Base-by-base conservation (phyloP, 305 asterid genomes). In the Fraxinus sp. region DNA sequence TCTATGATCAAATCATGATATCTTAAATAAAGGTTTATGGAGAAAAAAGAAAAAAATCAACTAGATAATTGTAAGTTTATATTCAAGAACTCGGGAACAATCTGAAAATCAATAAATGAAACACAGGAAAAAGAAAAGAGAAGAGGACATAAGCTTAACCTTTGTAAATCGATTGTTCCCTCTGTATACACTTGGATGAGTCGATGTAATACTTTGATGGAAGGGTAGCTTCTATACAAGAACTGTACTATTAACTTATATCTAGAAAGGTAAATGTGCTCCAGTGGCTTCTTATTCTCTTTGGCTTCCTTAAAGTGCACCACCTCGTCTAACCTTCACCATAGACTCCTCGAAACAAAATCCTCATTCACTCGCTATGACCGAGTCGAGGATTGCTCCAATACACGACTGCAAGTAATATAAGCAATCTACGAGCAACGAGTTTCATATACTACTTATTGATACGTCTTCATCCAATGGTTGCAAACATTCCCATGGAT, bases 401-500 rank as follows among this genome's bases (percentile, higher is more conserved):
- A 78, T 87, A 49, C 80, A 77, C 7, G 30, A 49, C 79, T 35
- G 82, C 87, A 76, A 16, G 37, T 77, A 7, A 59, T 79, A 39
- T 77, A 55, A 81, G 71, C 85, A 74, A 20, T 72, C 80, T 55
- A 82, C 77, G 36, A 49, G 72, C 57, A 73, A 37, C 36, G 6
- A 57, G 81, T 57, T 80, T 91, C 86, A 88, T 68, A 81, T 78
- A 52, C 85, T 91, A 80, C 83, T 87, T 79, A 71, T 78, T 28
- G 86, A 81, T 70, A 89, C 90, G 1, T 87, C 88, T 70, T 86
- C 90, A 7, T 90, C 85, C 79, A 83, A 68, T 26, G 85, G 83
- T 71, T 89, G 88, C 84, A 93, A 86, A 85, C 97, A 93, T 79
- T 93, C 97, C 78, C 87, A 88, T 0, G 97, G 97, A 79, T 93